These are phyloP conservation scores for Dichomitus squalens DNA, from an alignment of 1,284 basidiomycete species.

Conservation along the genomic window DNA sequence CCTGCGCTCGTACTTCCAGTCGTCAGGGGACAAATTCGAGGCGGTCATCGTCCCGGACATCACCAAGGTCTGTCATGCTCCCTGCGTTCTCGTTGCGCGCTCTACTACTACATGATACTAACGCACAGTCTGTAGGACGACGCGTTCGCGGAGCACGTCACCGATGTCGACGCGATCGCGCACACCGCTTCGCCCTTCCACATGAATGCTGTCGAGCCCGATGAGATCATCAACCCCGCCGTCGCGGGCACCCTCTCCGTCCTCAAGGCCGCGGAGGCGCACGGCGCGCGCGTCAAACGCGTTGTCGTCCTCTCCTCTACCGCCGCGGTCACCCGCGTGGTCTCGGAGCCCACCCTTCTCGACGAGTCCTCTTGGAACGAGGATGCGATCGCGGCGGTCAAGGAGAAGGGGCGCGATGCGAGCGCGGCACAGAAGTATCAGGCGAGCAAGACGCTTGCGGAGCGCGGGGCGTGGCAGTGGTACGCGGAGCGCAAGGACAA, in stretches of 20 bases:
- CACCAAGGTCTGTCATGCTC: constrained; percentile 38
- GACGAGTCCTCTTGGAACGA: constrained; percentile 69
- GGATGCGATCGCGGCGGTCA: constrained; percentile 48
- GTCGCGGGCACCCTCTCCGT: constrained; percentile 32
- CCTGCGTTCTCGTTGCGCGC: no score
- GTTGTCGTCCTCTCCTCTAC: constrained; percentile 68
- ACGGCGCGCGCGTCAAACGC: constrained; percentile 54
- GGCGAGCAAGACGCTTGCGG: constrained; percentile 71
- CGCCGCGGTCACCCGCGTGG: constrained; percentile 47
- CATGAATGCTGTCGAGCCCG: constrained; percentile 37
- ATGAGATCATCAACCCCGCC: constrained; percentile 37
- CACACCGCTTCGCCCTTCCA: constrained; percentile 51
- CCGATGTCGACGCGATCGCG: constrained; percentile 44
- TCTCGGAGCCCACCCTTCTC: constrained; percentile 24
- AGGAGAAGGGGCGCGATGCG: constrained; percentile 53
- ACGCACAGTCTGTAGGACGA: constrained; percentile 35
- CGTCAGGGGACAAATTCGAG: constrained; percentile 36
- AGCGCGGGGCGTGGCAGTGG: constrained; percentile 63
- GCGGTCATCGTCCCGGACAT: constrained; percentile 57
- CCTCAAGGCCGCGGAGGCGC: constrained; percentile 27
- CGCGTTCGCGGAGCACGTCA: constrained; percentile 45
- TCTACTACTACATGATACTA: no score
- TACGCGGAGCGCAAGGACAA: constrained; percentile 51
- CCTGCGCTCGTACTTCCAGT: constrained; percentile 23
- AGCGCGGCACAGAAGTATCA: constrained; percentile 48